Conservation (phyloP, 2,329 filamentous ascomycete species). For the Cordyceps sp. region DNA sequence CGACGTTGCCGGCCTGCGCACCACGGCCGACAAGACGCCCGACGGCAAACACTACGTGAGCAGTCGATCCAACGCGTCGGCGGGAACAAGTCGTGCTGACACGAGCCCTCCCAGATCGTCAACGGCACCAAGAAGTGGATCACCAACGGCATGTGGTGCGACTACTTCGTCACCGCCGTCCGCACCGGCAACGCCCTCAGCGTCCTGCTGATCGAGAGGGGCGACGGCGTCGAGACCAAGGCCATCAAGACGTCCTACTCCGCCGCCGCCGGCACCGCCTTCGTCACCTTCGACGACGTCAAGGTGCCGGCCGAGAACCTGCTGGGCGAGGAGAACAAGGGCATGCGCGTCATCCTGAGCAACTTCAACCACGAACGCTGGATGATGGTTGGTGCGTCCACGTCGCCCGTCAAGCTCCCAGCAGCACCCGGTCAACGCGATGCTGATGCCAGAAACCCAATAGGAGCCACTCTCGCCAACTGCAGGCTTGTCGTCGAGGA, state of each 20-base stretch:
- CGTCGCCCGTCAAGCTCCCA: background rate
- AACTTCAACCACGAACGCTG: slow-evolving; percentile 86
- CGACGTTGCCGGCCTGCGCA: slow-evolving; percentile 66
- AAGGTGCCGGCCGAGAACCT: slow-evolving; percentile 69
- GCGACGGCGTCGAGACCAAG: slow-evolving; percentile 60
- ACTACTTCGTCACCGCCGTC: slow-evolving; percentile 73
- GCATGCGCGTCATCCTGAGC: slow-evolving; percentile 66
- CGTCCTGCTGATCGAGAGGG: slow-evolving; percentile 58
- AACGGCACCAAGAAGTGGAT: slow-evolving; percentile 78
- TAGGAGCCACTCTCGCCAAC: slow-evolving; percentile 42
- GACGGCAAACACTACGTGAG: slow-evolving; percentile 33
- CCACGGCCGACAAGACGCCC: slow-evolving; percentile 59
- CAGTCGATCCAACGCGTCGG: background rate
- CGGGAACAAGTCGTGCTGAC: background rate
- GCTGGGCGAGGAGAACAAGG: slow-evolving; percentile 70
- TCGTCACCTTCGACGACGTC: slow-evolving; percentile 71
- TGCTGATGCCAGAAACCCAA: background rate
- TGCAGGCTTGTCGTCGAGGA: slow-evolving; percentile 61
- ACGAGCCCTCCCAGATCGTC: slow-evolving; percentile 23
- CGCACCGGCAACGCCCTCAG: slow-evolving; percentile 65
- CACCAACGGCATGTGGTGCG: slow-evolving; percentile 46
- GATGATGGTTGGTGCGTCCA: slow-evolving; percentile 47
- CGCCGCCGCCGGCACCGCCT: slow-evolving; percentile 54
- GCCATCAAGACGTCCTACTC: slow-evolving; percentile 72
- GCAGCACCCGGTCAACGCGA: background rate